Percentiles rank a stretch among this genome's conserved stretches.
These are phyloP conservation scores for Veloporphyrellus conicus DNA, from an alignment of 1,284 basidiomycete species.

Conservation along the genomic window DNA sequence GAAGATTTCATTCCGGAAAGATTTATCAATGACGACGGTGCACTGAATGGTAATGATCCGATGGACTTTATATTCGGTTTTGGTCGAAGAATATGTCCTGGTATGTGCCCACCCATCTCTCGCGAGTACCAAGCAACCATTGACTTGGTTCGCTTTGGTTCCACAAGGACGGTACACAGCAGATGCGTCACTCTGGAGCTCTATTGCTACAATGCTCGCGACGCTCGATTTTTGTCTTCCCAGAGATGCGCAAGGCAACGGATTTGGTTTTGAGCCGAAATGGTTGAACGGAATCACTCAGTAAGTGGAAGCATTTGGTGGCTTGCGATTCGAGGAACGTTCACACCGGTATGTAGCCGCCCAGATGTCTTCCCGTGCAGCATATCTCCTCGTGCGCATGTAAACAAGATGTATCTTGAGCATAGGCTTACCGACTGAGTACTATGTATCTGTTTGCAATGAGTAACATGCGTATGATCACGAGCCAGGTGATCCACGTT, in stretches of 20 bases:
- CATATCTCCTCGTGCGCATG: background rate
- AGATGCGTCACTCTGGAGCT: slow-evolving; percentile 9
- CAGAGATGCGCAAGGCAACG: slow-evolving; percentile 5
- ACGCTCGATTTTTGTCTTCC: slow-evolving; percentile 8
- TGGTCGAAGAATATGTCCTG: background rate
- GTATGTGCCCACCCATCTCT: background rate
- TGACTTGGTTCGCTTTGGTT: too few species aligned
- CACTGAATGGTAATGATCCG: background rate
- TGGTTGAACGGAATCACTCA: slow-evolving; percentile 5
- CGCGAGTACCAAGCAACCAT: too few species aligned
- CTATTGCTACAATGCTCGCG: slow-evolving; percentile 13
- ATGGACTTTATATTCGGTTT: background rate
- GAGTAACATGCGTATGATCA: too few species aligned
- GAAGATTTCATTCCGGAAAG: background rate
- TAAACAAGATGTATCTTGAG: background rate
- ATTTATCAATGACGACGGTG: background rate
- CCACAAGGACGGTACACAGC: slow-evolving; percentile 7
- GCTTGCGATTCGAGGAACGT: too few species aligned
- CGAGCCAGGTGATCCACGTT: too few species aligned
- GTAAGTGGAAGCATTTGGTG: background rate
- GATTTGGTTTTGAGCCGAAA: background rate
- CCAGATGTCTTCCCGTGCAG: background rate
- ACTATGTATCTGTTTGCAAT: background rate
- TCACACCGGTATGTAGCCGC: background rate
- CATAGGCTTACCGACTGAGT: background rate